Percentiles rank a stretch among this genome's conserved stretches.
Evolutionary conservation across 2,329 filamentous ascomycete species (phyloP).

Genomic region (Arthrobotrys pseudoclavata): DNA sequence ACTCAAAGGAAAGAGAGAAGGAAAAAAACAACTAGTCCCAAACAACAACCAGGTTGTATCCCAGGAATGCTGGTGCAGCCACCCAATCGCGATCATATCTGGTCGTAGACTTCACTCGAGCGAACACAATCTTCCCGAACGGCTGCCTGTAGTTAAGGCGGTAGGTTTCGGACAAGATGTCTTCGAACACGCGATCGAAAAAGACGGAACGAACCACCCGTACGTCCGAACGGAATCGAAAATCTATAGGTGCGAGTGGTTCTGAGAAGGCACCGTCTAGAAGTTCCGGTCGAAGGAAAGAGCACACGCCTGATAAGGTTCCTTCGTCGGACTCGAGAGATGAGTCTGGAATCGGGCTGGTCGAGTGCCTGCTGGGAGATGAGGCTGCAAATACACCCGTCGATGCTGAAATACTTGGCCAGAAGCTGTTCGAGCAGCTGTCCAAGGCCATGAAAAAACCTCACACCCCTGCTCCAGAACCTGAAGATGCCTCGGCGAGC

Average conservation of each 20-base stretch:
- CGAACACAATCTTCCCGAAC: slow-evolving; percentile 21
- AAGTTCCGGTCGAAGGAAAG: slow-evolving; percentile 51
- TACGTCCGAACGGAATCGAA: slow-evolving; percentile 60
- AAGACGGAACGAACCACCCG: slow-evolving; percentile 55
- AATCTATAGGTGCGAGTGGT: slow-evolving; percentile 40
- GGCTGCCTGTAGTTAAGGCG: slow-evolving; percentile 12
- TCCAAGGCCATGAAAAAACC: slow-evolving; percentile 58
- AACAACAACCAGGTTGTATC: slow-evolving; percentile 36
- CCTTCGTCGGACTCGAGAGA: slow-evolving; percentile 55
- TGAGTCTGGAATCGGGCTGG: slow-evolving; percentile 50
- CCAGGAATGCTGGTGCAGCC: slow-evolving; percentile 59
- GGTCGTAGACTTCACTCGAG: slow-evolving; percentile 45
- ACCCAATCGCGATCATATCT: slow-evolving; percentile 60
- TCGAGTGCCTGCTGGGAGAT: slow-evolving; percentile 48
- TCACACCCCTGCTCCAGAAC: slow-evolving; percentile 59
- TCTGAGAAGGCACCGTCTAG: slow-evolving; percentile 53
- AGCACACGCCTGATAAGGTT: slow-evolving; percentile 47
- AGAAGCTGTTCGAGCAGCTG: slow-evolving; percentile 57
- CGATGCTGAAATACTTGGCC: slow-evolving; percentile 45
- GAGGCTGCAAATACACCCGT: slow-evolving; percentile 38
- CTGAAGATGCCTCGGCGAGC: slow-evolving; percentile 49
- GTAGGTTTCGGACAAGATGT: slow-evolving; percentile 35
- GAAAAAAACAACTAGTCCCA: slow-evolving; percentile 4
- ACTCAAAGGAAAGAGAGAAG: not conserved
- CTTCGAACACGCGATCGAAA: slow-evolving; percentile 60